Evolutionary conservation across 2,329 filamentous ascomycete species (phyloP).

Genomic region (Sarocladiaceae sp.): DNA sequence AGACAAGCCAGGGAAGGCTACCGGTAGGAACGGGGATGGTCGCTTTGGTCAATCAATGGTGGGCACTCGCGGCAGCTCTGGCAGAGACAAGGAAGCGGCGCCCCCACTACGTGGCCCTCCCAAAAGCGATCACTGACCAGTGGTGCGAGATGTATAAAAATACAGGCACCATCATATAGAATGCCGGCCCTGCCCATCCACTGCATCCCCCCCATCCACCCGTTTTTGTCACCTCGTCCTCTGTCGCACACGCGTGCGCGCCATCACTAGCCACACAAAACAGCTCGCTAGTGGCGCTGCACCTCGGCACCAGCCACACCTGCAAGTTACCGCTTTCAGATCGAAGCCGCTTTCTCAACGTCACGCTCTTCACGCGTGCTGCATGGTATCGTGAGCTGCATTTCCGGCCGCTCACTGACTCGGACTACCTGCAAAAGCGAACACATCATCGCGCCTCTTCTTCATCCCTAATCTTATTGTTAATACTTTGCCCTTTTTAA

Average conservation of each 20-base stretch:
- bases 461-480: neutral
- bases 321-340: no score
- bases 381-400: neutral
- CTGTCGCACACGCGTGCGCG: neutral
- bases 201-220: constrained; percentile 24
- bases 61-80: neutral
- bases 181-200: constrained; percentile 34
- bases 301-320: neutral
- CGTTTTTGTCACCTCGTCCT: constrained; percentile 26
- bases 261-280: neutral
- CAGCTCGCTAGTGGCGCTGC: neutral
- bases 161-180: constrained; percentile 40
- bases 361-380: neutral
- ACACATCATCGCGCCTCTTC: neutral
- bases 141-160: constrained; percentile 36
- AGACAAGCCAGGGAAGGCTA: neutral
- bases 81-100: constrained; percentile 7
- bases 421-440: neutral
- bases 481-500: neutral
- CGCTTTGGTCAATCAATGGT: neutral
- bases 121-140: constrained; percentile 9
- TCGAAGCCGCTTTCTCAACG: neutral
- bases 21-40: neutral
- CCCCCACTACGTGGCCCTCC: neutral
- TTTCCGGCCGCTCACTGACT: neutral